Conservation (phyloP, 371 early-diverging fungal species). For the Mucor sp. region DNA sequence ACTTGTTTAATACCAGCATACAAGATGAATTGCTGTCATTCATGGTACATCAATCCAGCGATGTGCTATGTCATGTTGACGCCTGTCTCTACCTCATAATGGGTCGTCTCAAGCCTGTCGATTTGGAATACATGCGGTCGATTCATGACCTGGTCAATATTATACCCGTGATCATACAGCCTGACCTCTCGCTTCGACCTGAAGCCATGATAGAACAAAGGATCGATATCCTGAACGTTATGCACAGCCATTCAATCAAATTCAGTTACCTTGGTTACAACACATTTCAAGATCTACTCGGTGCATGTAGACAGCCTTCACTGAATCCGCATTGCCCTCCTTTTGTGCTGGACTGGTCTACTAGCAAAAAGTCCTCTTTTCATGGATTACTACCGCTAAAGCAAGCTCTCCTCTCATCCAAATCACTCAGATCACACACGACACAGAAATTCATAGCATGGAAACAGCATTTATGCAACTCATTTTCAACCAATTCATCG, state of each 20-base stretch:
- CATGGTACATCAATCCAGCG: conserved; percentile 11
- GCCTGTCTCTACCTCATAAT: conserved; percentile 68
- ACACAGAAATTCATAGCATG: conserved; percentile 16
- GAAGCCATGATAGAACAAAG: conserved; percentile 14
- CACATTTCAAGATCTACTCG: conserved; percentile 7
- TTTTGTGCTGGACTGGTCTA: conserved; percentile 21
- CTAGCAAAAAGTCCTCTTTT: conserved; percentile 3
- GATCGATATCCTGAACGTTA: conserved; percentile 1
- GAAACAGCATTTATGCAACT: conserved; percentile 4
- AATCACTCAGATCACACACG: conserved; percentile 9
- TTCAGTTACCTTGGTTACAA: conserved; percentile 11
- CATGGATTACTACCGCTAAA: conserved; percentile 16
- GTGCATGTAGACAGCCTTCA: conserved; percentile 9
- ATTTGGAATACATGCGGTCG: conserved; percentile 71
- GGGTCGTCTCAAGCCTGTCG: conserved; percentile 70
- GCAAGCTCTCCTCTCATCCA: conserved; percentile 7
- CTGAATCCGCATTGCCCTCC: conserved; percentile 5
- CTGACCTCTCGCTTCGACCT: conserved; percentile 45
- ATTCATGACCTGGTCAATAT: conserved; percentile 62
- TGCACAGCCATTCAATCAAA: conserved; percentile 15
- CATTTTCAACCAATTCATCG: neutral
- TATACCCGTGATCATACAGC: conserved; percentile 66
- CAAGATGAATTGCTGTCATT: conserved; percentile 19
- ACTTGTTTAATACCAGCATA: conserved; percentile 25
- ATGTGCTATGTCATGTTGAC: conserved; percentile 68